Conservation (phyloP, 129 eudicot genomes). For the Helichrysum umbraculigerum region DNA sequence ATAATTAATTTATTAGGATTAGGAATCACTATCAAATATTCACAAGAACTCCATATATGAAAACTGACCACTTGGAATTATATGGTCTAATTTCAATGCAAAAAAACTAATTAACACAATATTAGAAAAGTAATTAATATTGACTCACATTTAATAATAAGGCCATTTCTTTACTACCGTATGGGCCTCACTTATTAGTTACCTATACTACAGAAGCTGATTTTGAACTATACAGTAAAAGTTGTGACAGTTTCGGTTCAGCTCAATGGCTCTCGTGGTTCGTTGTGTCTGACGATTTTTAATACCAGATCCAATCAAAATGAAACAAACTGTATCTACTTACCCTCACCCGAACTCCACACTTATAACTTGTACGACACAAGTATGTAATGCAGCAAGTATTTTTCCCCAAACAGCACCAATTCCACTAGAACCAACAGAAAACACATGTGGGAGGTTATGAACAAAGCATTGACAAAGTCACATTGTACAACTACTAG, state of each 20-base stretch:
- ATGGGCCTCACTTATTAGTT: background rate
- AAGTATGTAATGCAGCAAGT: constrained; percentile 16
- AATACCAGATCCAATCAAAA: background rate
- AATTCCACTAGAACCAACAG: background rate
- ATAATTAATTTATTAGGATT: too few species aligned
- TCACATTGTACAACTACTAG: constrained; percentile 2
- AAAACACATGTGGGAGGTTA: background rate
- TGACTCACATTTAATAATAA: background rate
- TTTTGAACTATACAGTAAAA: background rate
- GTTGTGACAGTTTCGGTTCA: background rate
- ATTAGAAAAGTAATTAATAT: background rate
- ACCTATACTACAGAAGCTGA: background rate
- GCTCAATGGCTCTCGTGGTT: background rate
- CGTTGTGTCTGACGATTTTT: background rate
- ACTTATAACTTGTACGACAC: background rate
- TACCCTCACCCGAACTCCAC: background rate
- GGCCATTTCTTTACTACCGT: too few species aligned
- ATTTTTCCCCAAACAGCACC: background rate
- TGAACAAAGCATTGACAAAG: constrained; percentile 23
- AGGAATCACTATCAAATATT: too few species aligned
- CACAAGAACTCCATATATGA: too few species aligned
- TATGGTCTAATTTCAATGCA: background rate
- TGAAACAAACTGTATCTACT: background rate
- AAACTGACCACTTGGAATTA: background rate
- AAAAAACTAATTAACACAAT: background rate